These are phyloP conservation scores for Groenewaldozyma sp. DNA, from an alignment of 1,139 yeast genomes.

Conservation along the genomic window DNA sequence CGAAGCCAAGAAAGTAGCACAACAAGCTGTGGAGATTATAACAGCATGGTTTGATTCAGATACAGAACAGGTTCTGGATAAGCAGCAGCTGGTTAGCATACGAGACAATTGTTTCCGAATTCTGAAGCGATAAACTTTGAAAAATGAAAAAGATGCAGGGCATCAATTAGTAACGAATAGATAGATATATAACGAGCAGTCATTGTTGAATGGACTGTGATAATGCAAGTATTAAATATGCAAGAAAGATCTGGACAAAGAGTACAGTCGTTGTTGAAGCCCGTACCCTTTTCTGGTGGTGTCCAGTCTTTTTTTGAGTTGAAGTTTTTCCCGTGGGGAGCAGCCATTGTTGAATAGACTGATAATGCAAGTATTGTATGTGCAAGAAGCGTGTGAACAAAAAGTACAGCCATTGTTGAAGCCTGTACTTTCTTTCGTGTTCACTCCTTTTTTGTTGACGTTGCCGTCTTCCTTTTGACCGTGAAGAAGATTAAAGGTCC, in stretches of 20 bases:
- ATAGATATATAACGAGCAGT: not conserved
- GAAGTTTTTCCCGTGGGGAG: not conserved
- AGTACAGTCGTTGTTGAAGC: constrained; percentile 5
- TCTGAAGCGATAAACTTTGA: not conserved
- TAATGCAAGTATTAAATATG: not conserved
- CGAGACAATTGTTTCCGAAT: constrained; percentile 1
- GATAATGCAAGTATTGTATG: not conserved
- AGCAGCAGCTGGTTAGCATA: not conserved
- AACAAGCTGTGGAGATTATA: constrained; percentile 14
- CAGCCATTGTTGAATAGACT: constrained; percentile 1
- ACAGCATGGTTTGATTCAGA: constrained; percentile 3
- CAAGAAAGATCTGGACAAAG: not conserved
- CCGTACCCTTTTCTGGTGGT: not conserved
- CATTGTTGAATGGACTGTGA: constrained; percentile 1
- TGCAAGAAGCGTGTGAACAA: not conserved
- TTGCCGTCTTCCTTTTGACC: not conserved
- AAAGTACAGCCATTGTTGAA: constrained; percentile 5
- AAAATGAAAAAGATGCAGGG: too few relatives aligned
- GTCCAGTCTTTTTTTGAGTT: not conserved
- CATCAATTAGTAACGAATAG: too few relatives aligned
- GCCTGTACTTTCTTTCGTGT: not conserved
- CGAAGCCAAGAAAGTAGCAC: constrained; percentile 14
- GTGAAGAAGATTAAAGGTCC: not conserved
- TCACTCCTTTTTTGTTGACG: not conserved
- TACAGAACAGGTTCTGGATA: not conserved